Conservation (phyloP, 805 yeast species). For the Maudiozyma saulgeensis region DNA sequence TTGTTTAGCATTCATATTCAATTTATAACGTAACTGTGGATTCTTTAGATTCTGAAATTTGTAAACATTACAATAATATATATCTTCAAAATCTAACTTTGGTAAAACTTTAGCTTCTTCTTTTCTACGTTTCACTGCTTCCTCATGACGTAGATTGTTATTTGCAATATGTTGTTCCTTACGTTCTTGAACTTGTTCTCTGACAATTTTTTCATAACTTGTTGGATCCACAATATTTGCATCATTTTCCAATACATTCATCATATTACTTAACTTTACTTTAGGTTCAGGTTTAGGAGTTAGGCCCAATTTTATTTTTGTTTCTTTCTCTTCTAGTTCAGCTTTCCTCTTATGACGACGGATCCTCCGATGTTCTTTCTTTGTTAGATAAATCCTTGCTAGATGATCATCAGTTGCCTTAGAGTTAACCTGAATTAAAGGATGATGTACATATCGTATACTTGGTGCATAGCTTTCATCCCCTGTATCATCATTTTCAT, state of each 20-base stretch:
- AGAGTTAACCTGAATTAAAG: slow-evolving; percentile 41
- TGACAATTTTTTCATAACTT: slow-evolving; percentile 63
- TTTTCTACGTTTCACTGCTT: slow-evolving; percentile 11
- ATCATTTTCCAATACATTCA: slow-evolving; percentile 69
- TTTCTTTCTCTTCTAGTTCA: slow-evolving; percentile 61
- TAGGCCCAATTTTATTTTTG: slow-evolving; percentile 67
- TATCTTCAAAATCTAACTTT: not conserved
- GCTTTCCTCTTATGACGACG: slow-evolving; percentile 61
- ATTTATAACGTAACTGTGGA: slow-evolving; percentile 61
- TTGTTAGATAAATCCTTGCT: slow-evolving; percentile 48
- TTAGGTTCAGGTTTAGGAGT: slow-evolving; percentile 87
- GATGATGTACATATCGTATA: slow-evolving; percentile 73
- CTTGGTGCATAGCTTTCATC: slow-evolving; percentile 37
- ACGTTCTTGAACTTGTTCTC: slow-evolving; percentile 58
- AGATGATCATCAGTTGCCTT: slow-evolving; percentile 35
- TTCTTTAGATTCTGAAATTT: slow-evolving; percentile 44
- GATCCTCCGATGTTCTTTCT: slow-evolving; percentile 63
- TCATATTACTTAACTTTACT: slow-evolving; percentile 71
- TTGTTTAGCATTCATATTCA: slow-evolving; percentile 76
- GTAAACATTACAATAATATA: slow-evolving; percentile 40
- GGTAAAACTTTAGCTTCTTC: slow-evolving; percentile 2
- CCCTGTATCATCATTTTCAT: slow-evolving; percentile 19
- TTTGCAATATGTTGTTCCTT: slow-evolving; percentile 44
- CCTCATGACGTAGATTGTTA: slow-evolving; percentile 48
- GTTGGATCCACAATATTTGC: slow-evolving; percentile 88